A percentile compares a stretch with the other conserved stretches of the same genome.
These are phyloP conservation scores for Triadica sebifera DNA, from an alignment of 345 rosid genomes.

Conservation along the genomic window DNA sequence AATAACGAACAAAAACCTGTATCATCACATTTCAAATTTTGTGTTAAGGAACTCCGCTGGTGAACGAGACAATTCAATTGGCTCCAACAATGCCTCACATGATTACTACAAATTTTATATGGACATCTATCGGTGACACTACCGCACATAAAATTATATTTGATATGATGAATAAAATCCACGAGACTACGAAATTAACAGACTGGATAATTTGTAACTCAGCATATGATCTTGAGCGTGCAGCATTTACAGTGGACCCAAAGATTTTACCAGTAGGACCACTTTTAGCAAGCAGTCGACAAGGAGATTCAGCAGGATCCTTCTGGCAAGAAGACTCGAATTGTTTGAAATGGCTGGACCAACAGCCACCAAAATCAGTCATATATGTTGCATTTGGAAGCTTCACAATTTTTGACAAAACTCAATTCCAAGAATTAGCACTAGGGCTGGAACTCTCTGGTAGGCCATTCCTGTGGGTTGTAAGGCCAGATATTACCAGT, in stretches of 20 bases:
- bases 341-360: constrained; percentile 12
- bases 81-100: constrained; percentile 1
- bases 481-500: not conserved
- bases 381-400: constrained; percentile 14
- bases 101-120: not conserved
- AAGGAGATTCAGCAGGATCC: not conserved
- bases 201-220: constrained; percentile 12
- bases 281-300: constrained; percentile 4
- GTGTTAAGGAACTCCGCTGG: not conserved
- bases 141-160: not conserved
- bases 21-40: not conserved
- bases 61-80: constrained; percentile 11
- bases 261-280: constrained; percentile 8
- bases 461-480: constrained; percentile 4
- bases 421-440: constrained; percentile 9
- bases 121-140: not conserved
- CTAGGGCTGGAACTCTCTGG: constrained; percentile 8
- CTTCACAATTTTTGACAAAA: constrained; percentile 1
- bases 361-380: not conserved
- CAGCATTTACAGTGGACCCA: not conserved
- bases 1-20: not conserved
- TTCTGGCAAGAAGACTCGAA: constrained; percentile 3
- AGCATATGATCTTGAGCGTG: constrained; percentile 9
- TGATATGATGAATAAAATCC: not conserved
- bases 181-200: not conserved